Evolutionary conservation across 441 rosid genomes (phyloP), one percentile per base, ranked within the genome.

Genomic region (Croton setiger): DNA sequence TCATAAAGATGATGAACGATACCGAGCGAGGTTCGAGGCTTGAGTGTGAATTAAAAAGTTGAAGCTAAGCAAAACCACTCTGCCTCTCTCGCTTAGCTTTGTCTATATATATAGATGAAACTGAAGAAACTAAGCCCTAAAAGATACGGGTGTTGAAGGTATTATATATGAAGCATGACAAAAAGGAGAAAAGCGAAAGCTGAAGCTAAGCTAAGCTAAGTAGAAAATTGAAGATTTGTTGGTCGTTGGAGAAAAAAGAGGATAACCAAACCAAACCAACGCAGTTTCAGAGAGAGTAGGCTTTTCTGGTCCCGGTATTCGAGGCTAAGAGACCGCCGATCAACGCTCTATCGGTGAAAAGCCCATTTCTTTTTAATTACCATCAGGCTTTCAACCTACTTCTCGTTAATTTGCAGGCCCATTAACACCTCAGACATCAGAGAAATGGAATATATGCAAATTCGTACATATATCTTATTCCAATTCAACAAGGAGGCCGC

Each of bases 161-260:
- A 33, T 35, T 33, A 58, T 58, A 58, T 35, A 7, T 5, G 15
- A 36, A 12, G 21, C 43, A 58, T 33, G 60, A 7, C 18, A 31
- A 12, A 55, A 12, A 27, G 60, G 13, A 55, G 6, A 8, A 35
- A 35, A 58, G 61, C 43, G 7, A 15, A 58, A 36, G 21, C 62
- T 15, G 33, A 58, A 58, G 43, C 41, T 33, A 43, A 5, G 41
- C 21, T 11, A 21, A 14, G 35, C 35, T 6, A 47, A 54, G 59
- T 23, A 54, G 13, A 14, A 20, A 15, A 21, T 10, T 21, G 18
- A 4, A 4, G 14, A 55, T 13, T 47, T 63, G 43, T 63, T 63
- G 43, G 55, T 63, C 48, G 33, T 63, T 63, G 33, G 55, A 63
- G 67, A 63, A 31, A 39, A 48, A 47, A 63, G 47, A 45, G 67